Percentiles rank a stretch among this genome's conserved stretches.
Conservation (phyloP, 1,284 basidiomycete species). For the Ceratobasidium theobromae region DNA sequence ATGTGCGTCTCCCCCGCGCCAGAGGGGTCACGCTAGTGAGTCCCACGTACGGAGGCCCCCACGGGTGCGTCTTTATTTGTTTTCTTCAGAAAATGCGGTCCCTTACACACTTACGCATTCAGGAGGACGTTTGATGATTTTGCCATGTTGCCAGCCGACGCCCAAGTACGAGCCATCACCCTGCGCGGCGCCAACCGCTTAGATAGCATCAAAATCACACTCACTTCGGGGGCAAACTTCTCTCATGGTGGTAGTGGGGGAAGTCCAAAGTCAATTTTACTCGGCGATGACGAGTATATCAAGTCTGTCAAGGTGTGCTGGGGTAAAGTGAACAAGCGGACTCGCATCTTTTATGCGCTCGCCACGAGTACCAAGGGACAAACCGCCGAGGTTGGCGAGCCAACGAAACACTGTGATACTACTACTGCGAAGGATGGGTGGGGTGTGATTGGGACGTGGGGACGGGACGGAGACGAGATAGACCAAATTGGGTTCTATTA, state of each 20-base stretch:
- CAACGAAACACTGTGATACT: background rate
- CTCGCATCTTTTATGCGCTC: background rate
- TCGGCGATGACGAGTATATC: background rate
- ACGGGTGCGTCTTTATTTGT: too few relatives aligned
- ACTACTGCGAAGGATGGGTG: background rate
- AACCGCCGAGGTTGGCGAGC: background rate
- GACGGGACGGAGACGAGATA: background rate
- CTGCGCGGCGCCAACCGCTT: background rate
- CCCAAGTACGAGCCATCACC: too few relatives aligned
- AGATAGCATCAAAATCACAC: background rate
- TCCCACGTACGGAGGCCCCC: too few relatives aligned
- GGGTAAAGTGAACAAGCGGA: background rate
- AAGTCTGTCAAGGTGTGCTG: background rate
- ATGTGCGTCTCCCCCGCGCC: too few relatives aligned
- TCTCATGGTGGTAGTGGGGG: background rate
- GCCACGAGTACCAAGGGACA: background rate
- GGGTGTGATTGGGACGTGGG: background rate
- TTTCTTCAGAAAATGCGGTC: too few relatives aligned
- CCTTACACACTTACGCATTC: too few relatives aligned
- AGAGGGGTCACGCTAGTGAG: too few relatives aligned
- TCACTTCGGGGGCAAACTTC: background rate
- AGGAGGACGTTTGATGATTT: too few relatives aligned
- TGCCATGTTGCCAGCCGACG: too few relatives aligned
- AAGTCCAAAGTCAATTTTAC: background rate
- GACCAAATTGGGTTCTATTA: background rate